Evolutionary conservation across 1,284 basidiomycete species (phyloP).

Genomic region (Cutaneotrichosporon cyanovorans): DNA sequence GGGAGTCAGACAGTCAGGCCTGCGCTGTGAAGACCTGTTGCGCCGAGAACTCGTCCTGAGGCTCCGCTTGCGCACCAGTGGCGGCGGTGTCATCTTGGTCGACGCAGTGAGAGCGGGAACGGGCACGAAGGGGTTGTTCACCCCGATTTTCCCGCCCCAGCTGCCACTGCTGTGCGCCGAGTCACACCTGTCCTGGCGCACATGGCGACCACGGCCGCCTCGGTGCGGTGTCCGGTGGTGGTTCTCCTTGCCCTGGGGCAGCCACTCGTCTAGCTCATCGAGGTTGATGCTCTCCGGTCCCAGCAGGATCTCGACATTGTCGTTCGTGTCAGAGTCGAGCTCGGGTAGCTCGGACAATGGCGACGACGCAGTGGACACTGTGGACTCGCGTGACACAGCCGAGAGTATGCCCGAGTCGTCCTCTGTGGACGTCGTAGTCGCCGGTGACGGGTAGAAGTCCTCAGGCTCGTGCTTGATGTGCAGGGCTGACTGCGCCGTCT

Average conservation of each 20-base stretch:
- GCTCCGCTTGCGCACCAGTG: constrained; percentile 14
- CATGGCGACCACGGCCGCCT: constrained; percentile 9
- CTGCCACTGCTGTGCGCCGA: constrained; percentile 14
- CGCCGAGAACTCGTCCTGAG: constrained; percentile 9
- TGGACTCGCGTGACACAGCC: constrained; percentile 13
- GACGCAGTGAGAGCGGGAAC: constrained; percentile 5
- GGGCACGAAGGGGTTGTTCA: constrained; percentile 21
- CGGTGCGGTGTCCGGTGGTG: constrained; percentile 21
- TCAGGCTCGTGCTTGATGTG: constrained; percentile 33
- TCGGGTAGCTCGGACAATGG: constrained; percentile 28
- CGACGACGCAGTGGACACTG: constrained; percentile 23
- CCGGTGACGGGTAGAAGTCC: constrained; percentile 38
- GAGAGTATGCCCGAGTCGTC: constrained; percentile 15
- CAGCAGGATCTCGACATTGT: constrained; percentile 19
- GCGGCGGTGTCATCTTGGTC: constrained; percentile 7
- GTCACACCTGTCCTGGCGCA: neutral
- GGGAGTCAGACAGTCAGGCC: constrained; percentile 10
- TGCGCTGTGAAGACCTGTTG: constrained; percentile 11
- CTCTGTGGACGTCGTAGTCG: constrained; percentile 15
- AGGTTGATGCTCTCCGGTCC: constrained; percentile 39
- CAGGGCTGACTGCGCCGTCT: constrained; percentile 24
- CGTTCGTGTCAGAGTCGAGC: constrained; percentile 11
- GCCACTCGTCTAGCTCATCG: constrained; percentile 41
- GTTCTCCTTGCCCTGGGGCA: constrained; percentile 18
- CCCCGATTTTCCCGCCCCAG: constrained; percentile 41